Evolutionary conservation across 2,329 filamentous ascomycete species (phyloP).

Genomic region (Knoxdaviesia proteae): DNA sequence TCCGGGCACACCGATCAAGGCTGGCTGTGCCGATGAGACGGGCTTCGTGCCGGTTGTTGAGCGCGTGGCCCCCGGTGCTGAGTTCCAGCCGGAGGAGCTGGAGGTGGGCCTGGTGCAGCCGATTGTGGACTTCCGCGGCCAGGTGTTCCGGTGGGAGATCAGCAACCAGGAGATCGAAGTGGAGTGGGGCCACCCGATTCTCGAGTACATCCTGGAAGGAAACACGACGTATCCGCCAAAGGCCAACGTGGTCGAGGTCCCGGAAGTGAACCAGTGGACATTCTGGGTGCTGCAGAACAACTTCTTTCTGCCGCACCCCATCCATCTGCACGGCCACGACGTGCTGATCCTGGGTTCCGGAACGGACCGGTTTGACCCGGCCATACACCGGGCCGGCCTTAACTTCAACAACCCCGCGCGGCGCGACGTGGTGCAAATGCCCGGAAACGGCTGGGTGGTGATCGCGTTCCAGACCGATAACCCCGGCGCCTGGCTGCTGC

Average conservation of each 20-base stretch:
- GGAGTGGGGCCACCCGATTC: conserved; percentile 18
- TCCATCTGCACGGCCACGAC: conserved; percentile 24
- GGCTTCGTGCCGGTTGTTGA: conserved; percentile 9
- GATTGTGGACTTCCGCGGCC: conserved; percentile 4
- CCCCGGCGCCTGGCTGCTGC: conserved; percentile 24
- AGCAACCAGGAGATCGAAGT: conserved; percentile 14
- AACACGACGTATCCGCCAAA: conserved; percentile 5
- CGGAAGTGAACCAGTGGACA: conserved; percentile 9
- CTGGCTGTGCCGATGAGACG: conserved; percentile 7
- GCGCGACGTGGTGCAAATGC: conserved; percentile 23
- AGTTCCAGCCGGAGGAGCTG: conserved; percentile 9
- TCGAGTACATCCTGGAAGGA: conserved; percentile 9
- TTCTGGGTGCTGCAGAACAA: conserved; percentile 13
- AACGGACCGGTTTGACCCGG: conserved; percentile 5
- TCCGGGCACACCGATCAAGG: conserved; percentile 7
- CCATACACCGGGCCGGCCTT: conserved; percentile 8
- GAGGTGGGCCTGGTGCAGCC: conserved; percentile 7
- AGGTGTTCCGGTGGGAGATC: conserved; percentile 11
- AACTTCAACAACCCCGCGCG: conserved; percentile 20
- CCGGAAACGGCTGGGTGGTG: conserved; percentile 20
- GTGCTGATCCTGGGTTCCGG: conserved; percentile 12
- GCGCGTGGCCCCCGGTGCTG: conserved; percentile 7
- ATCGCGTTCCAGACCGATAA: conserved; percentile 28
- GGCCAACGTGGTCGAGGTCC: conserved; percentile 7
- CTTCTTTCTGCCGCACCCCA: conserved; percentile 17